Evolutionary conservation across 2,329 filamentous ascomycete species (phyloP).

Genomic region (Penicillium italicum): DNA sequence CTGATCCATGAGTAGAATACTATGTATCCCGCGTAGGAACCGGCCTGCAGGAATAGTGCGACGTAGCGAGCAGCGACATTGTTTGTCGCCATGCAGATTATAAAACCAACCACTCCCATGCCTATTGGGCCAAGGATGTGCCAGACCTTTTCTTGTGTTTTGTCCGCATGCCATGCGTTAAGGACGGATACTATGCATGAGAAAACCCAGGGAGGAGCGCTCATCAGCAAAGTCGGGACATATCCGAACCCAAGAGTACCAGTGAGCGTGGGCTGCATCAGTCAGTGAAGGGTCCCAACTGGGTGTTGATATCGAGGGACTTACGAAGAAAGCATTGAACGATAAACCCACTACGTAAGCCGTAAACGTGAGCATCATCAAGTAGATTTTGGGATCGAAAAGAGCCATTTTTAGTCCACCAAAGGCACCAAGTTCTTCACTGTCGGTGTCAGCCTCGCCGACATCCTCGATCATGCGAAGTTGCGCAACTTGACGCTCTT

Average conservation of each 20-base stretch:
- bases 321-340: conserved; percentile 57
- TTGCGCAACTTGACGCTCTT: conserved; percentile 49
- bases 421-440: conserved; percentile 47
- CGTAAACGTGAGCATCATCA: conserved; percentile 61
- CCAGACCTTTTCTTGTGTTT: conserved; percentile 51
- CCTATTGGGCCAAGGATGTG: conserved; percentile 55
- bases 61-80: conserved; percentile 58
- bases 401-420: conserved; percentile 57
- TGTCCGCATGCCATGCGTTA: conserved; percentile 56
- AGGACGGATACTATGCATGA: conserved; percentile 55
- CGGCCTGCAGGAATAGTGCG: conserved; percentile 58
- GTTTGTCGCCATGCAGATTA: conserved; percentile 58
- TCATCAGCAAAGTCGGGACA: conserved; percentile 29
- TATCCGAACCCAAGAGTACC: conserved; percentile 27
- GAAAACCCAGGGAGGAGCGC: conserved; percentile 53
- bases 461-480: conserved; percentile 57
- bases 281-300: background rate
- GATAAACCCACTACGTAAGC: conserved; percentile 56
- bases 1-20: conserved; percentile 33
- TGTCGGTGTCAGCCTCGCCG: conserved; percentile 54
- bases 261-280: conserved; percentile 24
- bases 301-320: background rate
- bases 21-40: conserved; percentile 52
- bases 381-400: conserved; percentile 60
- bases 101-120: conserved; percentile 55